These are phyloP conservation scores for Diaporthe sp. DNA, from an alignment of 2,329 filamentous ascomycete species.

Conservation along the genomic window DNA sequence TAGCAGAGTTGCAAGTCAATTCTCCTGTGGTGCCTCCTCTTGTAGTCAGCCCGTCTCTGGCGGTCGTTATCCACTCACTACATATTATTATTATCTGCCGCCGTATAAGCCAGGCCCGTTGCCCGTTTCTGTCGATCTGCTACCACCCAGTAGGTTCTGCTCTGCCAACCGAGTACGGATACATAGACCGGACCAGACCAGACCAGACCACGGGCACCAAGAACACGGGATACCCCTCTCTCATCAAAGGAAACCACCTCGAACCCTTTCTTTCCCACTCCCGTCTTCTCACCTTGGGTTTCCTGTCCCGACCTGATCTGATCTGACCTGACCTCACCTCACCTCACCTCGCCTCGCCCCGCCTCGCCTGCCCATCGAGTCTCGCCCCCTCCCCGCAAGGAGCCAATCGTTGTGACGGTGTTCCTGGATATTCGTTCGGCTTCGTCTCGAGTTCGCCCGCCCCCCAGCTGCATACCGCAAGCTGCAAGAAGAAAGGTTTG, in stretches of 20 bases:
- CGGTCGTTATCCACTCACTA: background rate
- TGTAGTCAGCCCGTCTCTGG: background rate
- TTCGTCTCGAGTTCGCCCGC: background rate
- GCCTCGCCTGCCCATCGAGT: background rate
- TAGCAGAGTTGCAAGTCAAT: background rate
- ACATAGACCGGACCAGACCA: slow-evolving; percentile 13
- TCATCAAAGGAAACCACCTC: slow-evolving; percentile 11
- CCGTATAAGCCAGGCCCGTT: slow-evolving; percentile 5
- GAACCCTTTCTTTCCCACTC: background rate
- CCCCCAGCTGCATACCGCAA: background rate
- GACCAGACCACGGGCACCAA: slow-evolving; percentile 15
- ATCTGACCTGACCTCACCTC: background rate
- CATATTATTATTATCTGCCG: slow-evolving; percentile 1
- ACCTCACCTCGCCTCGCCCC: background rate
- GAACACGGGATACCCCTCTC: slow-evolving; percentile 23
- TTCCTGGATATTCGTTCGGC: background rate
- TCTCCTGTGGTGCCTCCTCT: background rate
- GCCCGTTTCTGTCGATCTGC: slow-evolving; percentile 18
- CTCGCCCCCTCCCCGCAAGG: background rate
- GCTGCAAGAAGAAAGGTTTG: slow-evolving; percentile 4
- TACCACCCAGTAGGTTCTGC: slow-evolving; percentile 19
- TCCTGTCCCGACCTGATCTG: background rate
- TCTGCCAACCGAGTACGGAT: slow-evolving; percentile 12
- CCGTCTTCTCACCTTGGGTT: slow-evolving; percentile 7
- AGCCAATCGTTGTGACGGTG: slow-evolving; percentile 2